Base-by-base conservation (phyloP, 495 filamentous ascomycete genomes). In the Talaromyces liani region DNA sequence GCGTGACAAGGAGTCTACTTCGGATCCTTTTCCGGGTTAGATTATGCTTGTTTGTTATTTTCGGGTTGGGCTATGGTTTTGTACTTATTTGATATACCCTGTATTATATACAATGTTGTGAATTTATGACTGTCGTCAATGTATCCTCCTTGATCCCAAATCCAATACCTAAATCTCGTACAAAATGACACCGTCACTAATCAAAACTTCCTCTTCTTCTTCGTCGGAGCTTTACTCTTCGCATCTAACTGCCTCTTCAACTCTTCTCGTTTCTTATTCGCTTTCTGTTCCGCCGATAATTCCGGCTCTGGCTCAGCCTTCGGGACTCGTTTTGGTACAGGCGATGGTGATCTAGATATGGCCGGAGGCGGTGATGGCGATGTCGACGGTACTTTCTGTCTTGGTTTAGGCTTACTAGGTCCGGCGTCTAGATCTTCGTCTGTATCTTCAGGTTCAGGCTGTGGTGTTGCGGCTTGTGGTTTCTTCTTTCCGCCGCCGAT, bases 161-260 rank as follows among this genome's bases (percentile, higher is more conserved):
- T 2, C 4, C n/a, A 56, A 16, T 29, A 27, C 6, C 53, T 29
- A 56, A 14, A 56, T 56, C 12, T 56, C 53, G 12, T 16, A 29
- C 27, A 56, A 16, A 6, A 14, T 14, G 22, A 6, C n/a, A 10
- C 27, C 4, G 12, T 14, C 53, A 27, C 4, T 14, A 14, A n/a
- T 74, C 67, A 86, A 65, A 85, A 92, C 61, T 82, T 88, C 59
- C 88, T 79, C 70, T 89, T 92, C 75, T 88, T 91, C 70, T 82
- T 84, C 12, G 80, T 80, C 7, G 79, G 82, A n/a, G 80, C 83
- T 22, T 85, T 83, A n/a, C 79, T 82, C 66, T 86, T 87, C 66
- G 71, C 80, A 64, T 87, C 85, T n/a, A 91, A 73, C 58, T 89
- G 82, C 58, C 79, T 79, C 66, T 88, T 85, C 61, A 91, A 68